Evolutionary conservation across 345 rosid species (phyloP).

Genomic region (Sonneratia alba): DNA sequence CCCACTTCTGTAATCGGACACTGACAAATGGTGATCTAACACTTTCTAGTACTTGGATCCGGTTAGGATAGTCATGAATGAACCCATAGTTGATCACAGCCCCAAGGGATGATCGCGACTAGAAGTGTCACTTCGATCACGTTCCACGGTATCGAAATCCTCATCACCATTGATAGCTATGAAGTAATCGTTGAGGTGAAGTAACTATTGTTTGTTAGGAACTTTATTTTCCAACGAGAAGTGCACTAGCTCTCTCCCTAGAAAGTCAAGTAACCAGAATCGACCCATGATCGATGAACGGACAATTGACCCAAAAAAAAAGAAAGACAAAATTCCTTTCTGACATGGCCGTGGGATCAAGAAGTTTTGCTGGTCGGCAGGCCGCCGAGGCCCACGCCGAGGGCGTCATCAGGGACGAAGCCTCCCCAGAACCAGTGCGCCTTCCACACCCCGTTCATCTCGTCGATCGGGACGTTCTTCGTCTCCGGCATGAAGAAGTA

Average conservation of each 20-base stretch:
- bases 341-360: background rate
- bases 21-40: too few relatives aligned
- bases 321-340: background rate
- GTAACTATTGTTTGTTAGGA: background rate
- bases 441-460: conserved; percentile 38
- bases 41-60: too few relatives aligned
- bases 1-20: too few relatives aligned
- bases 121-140: too few relatives aligned
- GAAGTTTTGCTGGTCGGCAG: background rate
- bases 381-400: background rate
- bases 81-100: too few relatives aligned
- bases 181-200: too few relatives aligned
- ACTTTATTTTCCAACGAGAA: background rate
- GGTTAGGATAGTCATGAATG: too few relatives aligned
- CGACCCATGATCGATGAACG: background rate
- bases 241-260: background rate
- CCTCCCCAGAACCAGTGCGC: conserved; percentile 44
- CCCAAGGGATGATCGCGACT: too few relatives aligned
- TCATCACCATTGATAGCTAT: too few relatives aligned
- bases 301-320: too few relatives aligned
- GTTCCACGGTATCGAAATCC: too few relatives aligned
- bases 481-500: conserved; percentile 40
- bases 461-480: conserved; percentile 37
- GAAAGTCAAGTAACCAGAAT: background rate
- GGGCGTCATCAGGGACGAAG: conserved; percentile 27